These are phyloP conservation scores for Entamoeba nuttalli DNA, from an alignment of 208 protist genomes.

Conservation along the genomic window DNA sequence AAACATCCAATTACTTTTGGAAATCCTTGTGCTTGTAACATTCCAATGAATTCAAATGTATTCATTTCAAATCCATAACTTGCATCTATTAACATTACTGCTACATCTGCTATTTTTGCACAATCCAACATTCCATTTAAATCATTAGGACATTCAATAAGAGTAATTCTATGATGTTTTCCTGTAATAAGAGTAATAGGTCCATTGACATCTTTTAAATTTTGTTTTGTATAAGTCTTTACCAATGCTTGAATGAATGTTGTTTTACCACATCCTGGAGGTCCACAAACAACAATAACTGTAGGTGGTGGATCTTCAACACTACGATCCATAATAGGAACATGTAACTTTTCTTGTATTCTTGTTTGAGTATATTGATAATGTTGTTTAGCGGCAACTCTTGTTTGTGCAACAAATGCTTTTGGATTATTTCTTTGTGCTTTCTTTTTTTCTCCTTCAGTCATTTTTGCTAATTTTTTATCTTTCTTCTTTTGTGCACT, in stretches of 20 bases:
- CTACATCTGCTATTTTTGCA: conserved; percentile 28
- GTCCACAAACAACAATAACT: conserved; percentile 2
- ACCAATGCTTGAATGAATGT: conserved; percentile 16
- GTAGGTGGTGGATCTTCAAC: neutral
- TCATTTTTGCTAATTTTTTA: neutral
- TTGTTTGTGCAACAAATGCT: neutral
- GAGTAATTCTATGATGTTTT: conserved; percentile 21
- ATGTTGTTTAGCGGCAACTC: neutral
- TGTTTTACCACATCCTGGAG: neutral
- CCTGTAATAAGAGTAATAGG: conserved; percentile 5
- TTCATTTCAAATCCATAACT: conserved; percentile 49
- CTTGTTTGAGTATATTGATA: neutral
- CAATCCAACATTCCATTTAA: conserved; percentile 23
- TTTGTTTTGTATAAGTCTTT: conserved; percentile 23
- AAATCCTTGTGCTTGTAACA: conserved; percentile 84
- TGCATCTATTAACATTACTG: conserved; percentile 23
- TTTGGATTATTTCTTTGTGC: neutral
- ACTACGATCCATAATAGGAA: neutral
- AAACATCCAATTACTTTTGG: conserved; percentile 91
- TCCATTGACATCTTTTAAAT: conserved; percentile 8
- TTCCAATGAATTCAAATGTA: conserved; percentile 98
- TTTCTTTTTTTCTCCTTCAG: neutral
- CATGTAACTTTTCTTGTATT: neutral
- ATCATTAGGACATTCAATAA: conserved; percentile 28
- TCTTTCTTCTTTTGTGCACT: neutral